phyloP scores from a whole-genome alignment of 768 basidiomycete genomes.

The Mycena kentingensis region DNA sequence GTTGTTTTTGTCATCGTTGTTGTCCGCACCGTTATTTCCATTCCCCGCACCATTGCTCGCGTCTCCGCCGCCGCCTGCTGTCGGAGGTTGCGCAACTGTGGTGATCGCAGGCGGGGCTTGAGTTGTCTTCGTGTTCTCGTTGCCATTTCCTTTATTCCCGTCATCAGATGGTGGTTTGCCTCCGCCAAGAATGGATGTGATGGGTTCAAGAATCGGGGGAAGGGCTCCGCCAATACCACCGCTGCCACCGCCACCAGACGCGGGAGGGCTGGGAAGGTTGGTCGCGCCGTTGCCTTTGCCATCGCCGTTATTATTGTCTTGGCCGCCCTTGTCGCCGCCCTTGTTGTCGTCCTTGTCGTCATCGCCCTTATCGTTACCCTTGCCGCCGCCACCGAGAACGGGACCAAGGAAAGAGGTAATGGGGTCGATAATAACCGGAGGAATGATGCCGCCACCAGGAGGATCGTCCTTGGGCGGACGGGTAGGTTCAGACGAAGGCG shows the following conservation, averaged over 20 bases:
- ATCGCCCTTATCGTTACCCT: neutral
- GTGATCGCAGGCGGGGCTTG: neutral
- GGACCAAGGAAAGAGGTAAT: neutral
- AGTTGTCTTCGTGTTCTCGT: neutral
- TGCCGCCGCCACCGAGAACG: neutral
- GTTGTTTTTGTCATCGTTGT: neutral
- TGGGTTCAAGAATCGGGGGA: neutral
- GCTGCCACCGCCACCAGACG: neutral
- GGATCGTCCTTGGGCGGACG: neutral
- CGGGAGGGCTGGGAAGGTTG: neutral
- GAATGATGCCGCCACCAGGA: too few species aligned
- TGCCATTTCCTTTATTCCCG: too few species aligned
- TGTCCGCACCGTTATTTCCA: neutral
- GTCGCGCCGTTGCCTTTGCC: neutral
- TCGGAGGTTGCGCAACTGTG: neutral
- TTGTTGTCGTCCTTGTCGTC: neutral
- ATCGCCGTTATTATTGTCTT: neutral
- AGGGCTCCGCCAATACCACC: neutral
- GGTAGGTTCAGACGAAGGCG: neutral
- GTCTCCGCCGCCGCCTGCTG: neutral
- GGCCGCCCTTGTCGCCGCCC: too few species aligned
- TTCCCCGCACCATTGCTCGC: neutral
- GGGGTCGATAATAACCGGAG: neutral
- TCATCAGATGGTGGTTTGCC: neutral
- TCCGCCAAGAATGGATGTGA: neutral